Evolutionary conservation across 106 monocot genomes (phyloP), one percentile per base, ranked within the genome.

Genomic region (Acorus calamus): DNA sequence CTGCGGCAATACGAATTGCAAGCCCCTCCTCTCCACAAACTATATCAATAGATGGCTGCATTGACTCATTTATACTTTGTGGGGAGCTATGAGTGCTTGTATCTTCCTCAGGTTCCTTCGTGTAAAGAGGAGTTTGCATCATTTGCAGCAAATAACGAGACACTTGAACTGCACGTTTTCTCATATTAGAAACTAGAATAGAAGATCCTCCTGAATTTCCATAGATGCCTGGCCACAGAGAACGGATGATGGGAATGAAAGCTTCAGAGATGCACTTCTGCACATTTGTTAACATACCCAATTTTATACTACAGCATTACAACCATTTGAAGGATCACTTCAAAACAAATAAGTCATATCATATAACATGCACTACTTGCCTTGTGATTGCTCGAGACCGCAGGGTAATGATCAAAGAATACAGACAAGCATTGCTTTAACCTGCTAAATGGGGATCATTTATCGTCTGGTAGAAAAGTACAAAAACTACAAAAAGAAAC

Each of bases 341-440:
- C 28, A 28, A 28, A 28, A 28, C 28, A 28, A 28, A 28, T 28
- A 28, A 28, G 28, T 28, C 28, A 28, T 11, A 56, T 67, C 28
- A 5, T 57, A 44, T 47, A 28, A 42, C 14, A 41, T 56, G 47
- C 51, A 8, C 14, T 59, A 73, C 80, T 84, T 82, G 65, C 91
- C 88, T 98, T 98, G 66, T 87, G 78, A 60, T 47, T 62, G 49
- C 11, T 44, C 50, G 88, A 85, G 4, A 98, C 80, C 4, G 79
- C 85, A 51, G 96, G 81, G 66, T 83, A 98, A 63, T 98, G 83
- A 68, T 98, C 87, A 59, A 98, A 98, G 76, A 98, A 98, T 2
- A 88, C 82, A 51, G 96, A 91, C 47, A 98, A 74, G 57, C 96
- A 98, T 74, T 98, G 96, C 53, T 83, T 90, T 60, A 93, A 70